phyloP scores from a whole-genome alignment of 2,329 filamentous ascomycete genomes.

The Sporothrix brunneoviolacea region DNA sequence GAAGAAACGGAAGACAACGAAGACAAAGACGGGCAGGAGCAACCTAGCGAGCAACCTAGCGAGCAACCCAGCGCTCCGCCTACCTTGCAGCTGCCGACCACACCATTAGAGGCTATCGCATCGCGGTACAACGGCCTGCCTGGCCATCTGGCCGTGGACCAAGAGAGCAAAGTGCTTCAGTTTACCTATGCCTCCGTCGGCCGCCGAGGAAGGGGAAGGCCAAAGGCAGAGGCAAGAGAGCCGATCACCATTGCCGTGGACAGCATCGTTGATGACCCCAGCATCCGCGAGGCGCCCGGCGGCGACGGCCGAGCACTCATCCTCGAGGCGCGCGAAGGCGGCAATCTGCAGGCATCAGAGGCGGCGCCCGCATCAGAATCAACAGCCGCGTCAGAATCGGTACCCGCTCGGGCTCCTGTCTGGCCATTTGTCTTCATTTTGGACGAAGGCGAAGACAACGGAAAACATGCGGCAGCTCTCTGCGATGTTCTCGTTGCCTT shows the following conservation, averaged over 20 bases:
- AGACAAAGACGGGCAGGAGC: not conserved
- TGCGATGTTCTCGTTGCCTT: slow-evolving; percentile 10
- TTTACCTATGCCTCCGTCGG: slow-evolving; percentile 16
- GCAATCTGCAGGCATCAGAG: not conserved
- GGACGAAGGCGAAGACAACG: slow-evolving; percentile 8
- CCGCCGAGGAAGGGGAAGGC: slow-evolving; percentile 2
- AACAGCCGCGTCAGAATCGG: too few species aligned
- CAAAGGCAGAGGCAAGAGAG: slow-evolving; percentile 13
- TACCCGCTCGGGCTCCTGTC: not conserved
- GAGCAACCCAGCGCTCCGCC: too few species aligned
- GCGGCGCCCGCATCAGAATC: not conserved
- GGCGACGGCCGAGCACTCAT: slow-evolving; percentile 22
- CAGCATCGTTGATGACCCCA: slow-evolving; percentile 17
- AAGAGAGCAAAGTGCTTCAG: slow-evolving; percentile 8
- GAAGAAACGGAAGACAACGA: not conserved
- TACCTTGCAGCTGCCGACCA: not conserved
- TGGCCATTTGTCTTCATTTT: slow-evolving; percentile 23
- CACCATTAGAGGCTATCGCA: not conserved
- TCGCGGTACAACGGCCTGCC: slow-evolving; percentile 16
- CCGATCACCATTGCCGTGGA: slow-evolving; percentile 22
- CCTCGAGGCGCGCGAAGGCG: slow-evolving; percentile 14
- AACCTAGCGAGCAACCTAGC: not conserved
- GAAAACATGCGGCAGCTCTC: slow-evolving; percentile 14
- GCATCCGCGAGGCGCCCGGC: slow-evolving; percentile 19
- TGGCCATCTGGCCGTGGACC: slow-evolving; percentile 20